phyloP scores from a whole-genome alignment of 441 rosid species.

The Jatropha multifida region DNA sequence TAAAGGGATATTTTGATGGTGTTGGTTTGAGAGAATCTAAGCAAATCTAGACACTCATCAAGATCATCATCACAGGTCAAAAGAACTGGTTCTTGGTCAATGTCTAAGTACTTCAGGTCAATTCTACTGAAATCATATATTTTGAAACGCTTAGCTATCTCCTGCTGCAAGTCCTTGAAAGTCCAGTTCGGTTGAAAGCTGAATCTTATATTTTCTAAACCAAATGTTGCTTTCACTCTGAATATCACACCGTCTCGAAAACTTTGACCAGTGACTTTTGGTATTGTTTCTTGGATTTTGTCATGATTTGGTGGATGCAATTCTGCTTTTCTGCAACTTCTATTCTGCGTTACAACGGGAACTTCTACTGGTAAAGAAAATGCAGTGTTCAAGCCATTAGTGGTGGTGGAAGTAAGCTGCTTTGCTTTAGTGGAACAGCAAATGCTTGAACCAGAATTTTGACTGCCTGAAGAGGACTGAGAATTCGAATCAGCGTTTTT shows the following conservation, averaged over 20 bases:
- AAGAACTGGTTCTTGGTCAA: conserved; percentile 75
- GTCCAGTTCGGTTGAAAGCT: conserved; percentile 59
- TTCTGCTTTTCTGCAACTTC: conserved; percentile 42
- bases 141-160: conserved; percentile 43
- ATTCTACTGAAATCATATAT: conserved; percentile 49
- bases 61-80: conserved; percentile 89
- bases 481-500: conserved; percentile 23
- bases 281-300: conserved; percentile 1
- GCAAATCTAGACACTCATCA: conserved; percentile 76
- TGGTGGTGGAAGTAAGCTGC: conserved; percentile 11
- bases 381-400: conserved; percentile 24
- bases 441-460: conserved; percentile 40
- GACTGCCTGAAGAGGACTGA: conserved; percentile 40
- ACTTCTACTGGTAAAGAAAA: conserved; percentile 34
- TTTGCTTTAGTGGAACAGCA: conserved; percentile 40
- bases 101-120: conserved; percentile 73
- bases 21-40: conserved; percentile 45
- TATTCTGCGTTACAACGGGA: conserved; percentile 36
- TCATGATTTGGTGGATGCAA: conserved; percentile 42
- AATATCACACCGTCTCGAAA: conserved; percentile 22
- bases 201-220: conserved; percentile 64
- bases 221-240: conserved; percentile 57
- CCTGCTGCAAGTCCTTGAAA: conserved; percentile 59
- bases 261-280: conserved; percentile 10
- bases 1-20: conserved; percentile 60